Evolutionary conservation across 2,329 filamentous ascomycete genomes (phyloP).

Genomic region (Arthrobotrys iridis): DNA sequence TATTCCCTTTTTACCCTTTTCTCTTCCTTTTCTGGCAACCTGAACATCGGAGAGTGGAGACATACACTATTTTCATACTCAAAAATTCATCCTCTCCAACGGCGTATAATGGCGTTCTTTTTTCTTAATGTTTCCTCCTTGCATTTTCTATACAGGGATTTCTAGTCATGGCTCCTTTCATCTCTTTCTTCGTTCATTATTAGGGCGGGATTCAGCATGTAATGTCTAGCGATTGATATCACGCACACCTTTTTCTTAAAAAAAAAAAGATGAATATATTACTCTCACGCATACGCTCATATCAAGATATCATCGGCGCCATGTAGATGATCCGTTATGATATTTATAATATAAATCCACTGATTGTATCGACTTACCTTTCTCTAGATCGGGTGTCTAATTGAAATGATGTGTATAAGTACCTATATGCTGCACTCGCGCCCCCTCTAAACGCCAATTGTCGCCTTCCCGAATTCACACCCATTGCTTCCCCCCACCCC

Average conservation of each 20-base stretch:
- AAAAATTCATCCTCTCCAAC: conserved; percentile 11
- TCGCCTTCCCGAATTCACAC: not conserved
- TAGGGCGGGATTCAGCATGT: conserved; percentile 31
- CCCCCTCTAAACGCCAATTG: not conserved
- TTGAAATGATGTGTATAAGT: not conserved
- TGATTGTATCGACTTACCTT: not conserved
- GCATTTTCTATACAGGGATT: not conserved
- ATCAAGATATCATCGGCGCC: no score
- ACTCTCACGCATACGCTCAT: not conserved
- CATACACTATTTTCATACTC: not conserved
- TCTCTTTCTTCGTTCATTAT: conserved; percentile 16
- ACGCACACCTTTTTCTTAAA: conserved; percentile 5
- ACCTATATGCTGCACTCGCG: not conserved
- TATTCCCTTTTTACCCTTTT: not conserved
- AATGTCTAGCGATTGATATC: conserved; percentile 47
- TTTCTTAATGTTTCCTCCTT: not conserved
- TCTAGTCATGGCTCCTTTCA: not conserved
- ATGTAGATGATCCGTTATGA: not conserved
- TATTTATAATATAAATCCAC: not conserved
- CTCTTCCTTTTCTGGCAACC: not conserved
- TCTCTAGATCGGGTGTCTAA: not conserved
- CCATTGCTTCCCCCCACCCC: not conserved
- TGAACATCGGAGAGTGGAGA: not conserved
- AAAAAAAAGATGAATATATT: conserved; percentile 18
- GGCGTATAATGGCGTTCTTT: conserved; percentile 42